phyloP scores from a whole-genome alignment of 2,329 filamentous ascomycete genomes.

The Cadophora sp. region DNA sequence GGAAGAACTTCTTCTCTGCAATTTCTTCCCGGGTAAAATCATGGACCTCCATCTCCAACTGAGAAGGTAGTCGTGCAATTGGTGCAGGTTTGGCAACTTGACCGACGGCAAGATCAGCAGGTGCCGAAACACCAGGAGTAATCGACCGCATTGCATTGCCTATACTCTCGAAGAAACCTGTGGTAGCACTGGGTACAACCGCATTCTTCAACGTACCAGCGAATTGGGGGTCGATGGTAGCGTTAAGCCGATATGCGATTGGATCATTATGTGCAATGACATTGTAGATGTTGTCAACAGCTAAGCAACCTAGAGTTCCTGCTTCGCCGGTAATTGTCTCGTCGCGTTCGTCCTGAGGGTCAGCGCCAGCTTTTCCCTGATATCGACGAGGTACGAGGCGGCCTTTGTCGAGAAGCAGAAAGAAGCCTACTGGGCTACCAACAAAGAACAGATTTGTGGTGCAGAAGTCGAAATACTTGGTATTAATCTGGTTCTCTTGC shows the following conservation, averaged over 20 bases:
- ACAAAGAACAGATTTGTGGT: conserved; percentile 88
- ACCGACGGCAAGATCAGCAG: conserved; percentile 48
- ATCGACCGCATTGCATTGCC: conserved; percentile 67
- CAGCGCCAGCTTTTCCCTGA: conserved; percentile 75
- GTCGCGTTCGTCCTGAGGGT: conserved; percentile 64
- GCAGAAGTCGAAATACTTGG: conserved; percentile 84
- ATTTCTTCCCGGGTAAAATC: conserved; percentile 93
- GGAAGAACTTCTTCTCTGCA: conserved; percentile 83
- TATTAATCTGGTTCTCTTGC: conserved; percentile 50
- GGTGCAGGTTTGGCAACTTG: conserved; percentile 41
- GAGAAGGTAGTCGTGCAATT: conserved; percentile 60
- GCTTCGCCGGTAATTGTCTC: conserved; percentile 74
- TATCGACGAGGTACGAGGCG: conserved; percentile 77
- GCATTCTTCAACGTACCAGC: conserved; percentile 78
- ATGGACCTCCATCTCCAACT: conserved; percentile 92
- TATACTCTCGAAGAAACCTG: conserved; percentile 69
- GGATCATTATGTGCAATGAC: conserved; percentile 75
- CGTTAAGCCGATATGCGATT: conserved; percentile 92
- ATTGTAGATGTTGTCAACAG: conserved; percentile 97
- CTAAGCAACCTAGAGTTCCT: conserved; percentile 86
- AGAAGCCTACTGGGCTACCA: conserved; percentile 91
- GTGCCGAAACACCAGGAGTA: conserved; percentile 56
- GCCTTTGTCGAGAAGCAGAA: conserved; percentile 81
- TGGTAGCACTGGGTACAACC: conserved; percentile 76
- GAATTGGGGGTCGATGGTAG: conserved; percentile 83